Evolutionary conservation across 73 alveolate genomes (phyloP), one percentile per base, ranked within the genome.

Genomic region (Paraurostyla sp.): DNA sequence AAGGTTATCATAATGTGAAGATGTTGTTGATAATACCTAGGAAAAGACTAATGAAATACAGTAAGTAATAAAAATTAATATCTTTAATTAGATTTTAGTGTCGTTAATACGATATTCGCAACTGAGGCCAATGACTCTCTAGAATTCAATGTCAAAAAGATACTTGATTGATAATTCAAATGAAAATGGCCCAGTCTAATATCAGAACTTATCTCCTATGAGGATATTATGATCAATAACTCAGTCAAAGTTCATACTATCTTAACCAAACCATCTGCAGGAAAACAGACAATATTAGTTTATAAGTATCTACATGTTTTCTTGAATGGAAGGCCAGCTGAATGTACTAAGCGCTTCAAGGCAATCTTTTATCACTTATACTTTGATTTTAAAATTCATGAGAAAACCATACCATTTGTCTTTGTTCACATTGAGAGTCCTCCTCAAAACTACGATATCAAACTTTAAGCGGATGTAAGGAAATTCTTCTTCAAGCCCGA

Each of bases 401-500:
- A 52, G 25, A 57, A 57, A 57, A 56, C 91, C 20, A 81, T 81
- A 2, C 91, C 91, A 18, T 81, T 58, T 42, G 83, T 81, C 1
- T 30, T 58, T 42, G 42, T 81, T 16, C 91, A 81, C 29, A 49
- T 81, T 16, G 49, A 81, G 43, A 36, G 71, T 29, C 48, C 38
- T 1, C 22, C 13, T 20, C 18, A 33, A 23, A 59, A 35, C 38
- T 81, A 81, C 30, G 91, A 81, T 81, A 56, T 81, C 27, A 52
- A 81, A 38, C 38, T 81, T 18, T 41, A 56, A 16, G 75, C 83
- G 1, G 91, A 81, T 42, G 18, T 22, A n/a, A 56, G 65, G 27
- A 52, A 81, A 42, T 57, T 81, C 82, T 81, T 81, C 42, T 81
- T 81, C 41, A 81, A 81, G 49, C 91, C 91, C 7, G 83, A 81